A percentile compares a stretch with the other conserved stretches of the same genome.
Evolutionary conservation across 306 rosid genomes (phyloP).

Genomic region (Ochetophila trinervis): DNA sequence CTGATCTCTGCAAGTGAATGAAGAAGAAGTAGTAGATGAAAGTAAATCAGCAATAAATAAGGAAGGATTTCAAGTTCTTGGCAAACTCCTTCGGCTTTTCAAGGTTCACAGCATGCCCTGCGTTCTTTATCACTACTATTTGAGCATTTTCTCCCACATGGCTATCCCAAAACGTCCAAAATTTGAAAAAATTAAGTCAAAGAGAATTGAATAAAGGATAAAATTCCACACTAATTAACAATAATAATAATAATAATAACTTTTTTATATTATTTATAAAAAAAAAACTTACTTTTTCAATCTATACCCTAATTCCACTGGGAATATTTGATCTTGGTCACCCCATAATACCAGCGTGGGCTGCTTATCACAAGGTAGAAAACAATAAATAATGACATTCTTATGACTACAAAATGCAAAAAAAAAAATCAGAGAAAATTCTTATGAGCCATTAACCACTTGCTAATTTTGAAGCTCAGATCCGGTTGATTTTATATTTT

Average conservation of each 20-base stretch:
- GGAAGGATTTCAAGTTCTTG: conserved; percentile 48
- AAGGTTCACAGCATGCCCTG: conserved; percentile 64
- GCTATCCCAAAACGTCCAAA: conserved; percentile 29
- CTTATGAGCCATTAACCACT: too few species aligned
- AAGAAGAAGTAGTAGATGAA: conserved; percentile 13
- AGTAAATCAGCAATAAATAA: conserved; percentile 27
- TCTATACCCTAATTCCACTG: conserved; percentile 58
- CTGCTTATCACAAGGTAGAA: conserved; percentile 26
- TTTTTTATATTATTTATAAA: background rate
- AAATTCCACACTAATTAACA: too few species aligned
- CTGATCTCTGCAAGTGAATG: too few species aligned
- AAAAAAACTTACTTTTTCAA: conserved; percentile 35
- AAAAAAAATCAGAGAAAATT: background rate
- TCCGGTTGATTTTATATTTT: too few species aligned
- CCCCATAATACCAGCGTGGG: conserved; percentile 60
- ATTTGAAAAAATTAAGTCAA: background rate
- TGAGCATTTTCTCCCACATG: conserved; percentile 47
- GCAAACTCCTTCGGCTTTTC: conserved; percentile 56
- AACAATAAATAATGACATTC: background rate
- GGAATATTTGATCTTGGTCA: conserved; percentile 63
- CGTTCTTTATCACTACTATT: conserved; percentile 46
- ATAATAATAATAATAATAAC: too few species aligned
- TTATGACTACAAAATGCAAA: background rate
- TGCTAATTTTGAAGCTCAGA: too few species aligned
- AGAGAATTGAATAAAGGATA: background rate